Evolutionary conservation across 306 rosid species (phyloP), one percentile per base, ranked within the genome.

Genomic region (Mimosa bimucronata): DNA sequence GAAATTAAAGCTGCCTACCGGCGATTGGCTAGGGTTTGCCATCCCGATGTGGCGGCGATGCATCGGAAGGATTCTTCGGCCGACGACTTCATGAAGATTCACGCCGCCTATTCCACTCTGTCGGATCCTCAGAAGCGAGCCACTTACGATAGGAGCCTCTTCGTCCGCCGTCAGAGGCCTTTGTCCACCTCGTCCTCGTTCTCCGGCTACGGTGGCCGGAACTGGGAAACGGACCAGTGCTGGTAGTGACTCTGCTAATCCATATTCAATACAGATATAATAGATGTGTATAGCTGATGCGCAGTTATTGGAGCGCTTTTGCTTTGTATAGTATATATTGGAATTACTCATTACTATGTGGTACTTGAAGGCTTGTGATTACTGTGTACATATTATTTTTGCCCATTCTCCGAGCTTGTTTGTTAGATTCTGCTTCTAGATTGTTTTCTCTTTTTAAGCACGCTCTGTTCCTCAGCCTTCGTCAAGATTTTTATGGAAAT

Each of bases 151-250:
- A 77, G 86, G 78, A 87, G 86, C 64, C 45, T 77, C 1, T 72
- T 90, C 76, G 71, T 89, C 74, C 87, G 84, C 16, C 85, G 86
- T 41, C 80, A 15, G 31, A 92, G 86, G 61, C 98, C 96, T 61
- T 26, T 88, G 80, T 68, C 93, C 13, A 45, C 61, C 78, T 72
- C 76, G 10, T 69, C 91, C 3, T 66, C 78, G n/a, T 88, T 76
- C 4, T 82, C 96, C 26, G 87, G 97, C 29, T 91, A 89, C 80
- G 48, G 87, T 23, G 41, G 92, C 34, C 90, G 94, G 85, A 94
- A 85, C 41, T 94, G 98, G 98, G 98, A 94, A 90, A 90, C 98
- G 15, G 98, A 94, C 40, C 98, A 94, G 97, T 94, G 98, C 86
- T 94, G 97, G 98, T 94, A 90, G 87, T 48, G 85, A 85, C 89